Conservation (phyloP, 2,329 filamentous ascomycete genomes). For the Claviceps capensis region DNA sequence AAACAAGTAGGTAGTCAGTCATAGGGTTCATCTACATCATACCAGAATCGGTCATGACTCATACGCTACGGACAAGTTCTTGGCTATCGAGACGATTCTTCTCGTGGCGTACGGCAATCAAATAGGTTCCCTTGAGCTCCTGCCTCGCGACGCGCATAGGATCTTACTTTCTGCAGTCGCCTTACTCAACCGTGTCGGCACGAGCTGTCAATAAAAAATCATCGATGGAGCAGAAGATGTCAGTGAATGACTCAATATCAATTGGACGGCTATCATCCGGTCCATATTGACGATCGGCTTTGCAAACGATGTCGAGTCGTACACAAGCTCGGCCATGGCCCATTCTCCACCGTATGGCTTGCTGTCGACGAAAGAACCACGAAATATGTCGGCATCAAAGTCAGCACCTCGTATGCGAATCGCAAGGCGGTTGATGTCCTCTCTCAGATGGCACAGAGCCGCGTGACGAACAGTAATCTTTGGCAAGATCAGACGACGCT, state of each 20-base stretch:
- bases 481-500: not conserved
- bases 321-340: too few species aligned
- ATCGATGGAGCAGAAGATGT: conserved; percentile 14
- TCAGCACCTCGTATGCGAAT: conserved; percentile 13
- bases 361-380: too few species aligned
- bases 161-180: not conserved
- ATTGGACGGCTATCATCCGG: conserved; percentile 23
- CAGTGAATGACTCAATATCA: conserved; percentile 1
- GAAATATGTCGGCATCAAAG: too few species aligned
- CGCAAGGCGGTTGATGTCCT: conserved; percentile 13
- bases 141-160: not conserved
- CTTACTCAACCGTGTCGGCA: conserved; percentile 1
- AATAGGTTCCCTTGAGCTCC: not conserved
- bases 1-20: too few species aligned
- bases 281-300: conserved; percentile 23
- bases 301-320: conserved; percentile 21
- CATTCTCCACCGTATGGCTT: too few species aligned
- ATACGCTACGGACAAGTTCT: conserved; percentile 12
- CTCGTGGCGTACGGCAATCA: not conserved
- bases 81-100: not conserved
- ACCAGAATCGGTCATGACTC: too few species aligned
- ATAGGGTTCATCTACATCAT: too few species aligned
- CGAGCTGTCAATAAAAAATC: conserved; percentile 7
- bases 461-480: too few species aligned
- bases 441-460: conserved; percentile 2